Evolutionary conservation across 352 stramenopile genomes (phyloP).

Genomic region (Globisporangium irregulare): DNA sequence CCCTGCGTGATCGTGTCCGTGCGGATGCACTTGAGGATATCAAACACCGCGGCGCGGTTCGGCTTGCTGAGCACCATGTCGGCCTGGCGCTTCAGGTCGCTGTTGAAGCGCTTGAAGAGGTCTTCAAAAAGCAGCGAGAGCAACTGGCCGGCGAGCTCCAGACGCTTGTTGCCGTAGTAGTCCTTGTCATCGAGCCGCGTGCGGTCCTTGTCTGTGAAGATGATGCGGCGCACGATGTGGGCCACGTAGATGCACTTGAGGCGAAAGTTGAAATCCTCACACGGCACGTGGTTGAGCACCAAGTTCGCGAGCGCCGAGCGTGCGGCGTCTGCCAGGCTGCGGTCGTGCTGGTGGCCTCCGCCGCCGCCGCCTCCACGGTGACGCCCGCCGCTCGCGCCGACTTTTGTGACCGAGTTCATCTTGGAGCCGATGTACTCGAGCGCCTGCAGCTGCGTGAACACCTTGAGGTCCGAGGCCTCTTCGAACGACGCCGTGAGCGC

Average conservation of each 20-base stretch:
- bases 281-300: slow-evolving; percentile 98
- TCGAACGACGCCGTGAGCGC: slow-evolving; percentile 95
- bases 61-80: slow-evolving; percentile 98
- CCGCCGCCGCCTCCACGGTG: slow-evolving; percentile 35
- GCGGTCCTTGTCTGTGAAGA: slow-evolving; percentile 85
- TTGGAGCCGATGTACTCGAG: slow-evolving; percentile 97
- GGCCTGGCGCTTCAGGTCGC: slow-evolving; percentile 96
- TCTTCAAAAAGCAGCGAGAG: slow-evolving; percentile 99
- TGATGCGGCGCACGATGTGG: slow-evolving; percentile 94
- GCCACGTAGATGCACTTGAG: slow-evolving; percentile 98
- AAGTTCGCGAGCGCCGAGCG: slow-evolving; percentile 97
- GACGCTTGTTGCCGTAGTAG: slow-evolving; percentile 99
- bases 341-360: slow-evolving; percentile 37
- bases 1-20: slow-evolving; percentile 98
- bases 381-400: slow-evolving; percentile 36
- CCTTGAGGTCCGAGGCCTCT: slow-evolving; percentile 92
- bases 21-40: slow-evolving; percentile 97
- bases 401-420: slow-evolving; percentile 86
- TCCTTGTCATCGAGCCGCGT: slow-evolving; percentile 97
- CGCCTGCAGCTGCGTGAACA: slow-evolving; percentile 95
- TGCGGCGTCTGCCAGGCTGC: slow-evolving; percentile 92
- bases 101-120: slow-evolving; percentile 98
- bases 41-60: slow-evolving; percentile 97
- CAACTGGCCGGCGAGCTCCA: slow-evolving; percentile 98
- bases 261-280: slow-evolving; percentile 96